A percentile compares a stretch with the other conserved stretches of the same genome.
Evolutionary conservation across 805 yeast genomes (phyloP).

Genomic region (Yarrowia sp.): DNA sequence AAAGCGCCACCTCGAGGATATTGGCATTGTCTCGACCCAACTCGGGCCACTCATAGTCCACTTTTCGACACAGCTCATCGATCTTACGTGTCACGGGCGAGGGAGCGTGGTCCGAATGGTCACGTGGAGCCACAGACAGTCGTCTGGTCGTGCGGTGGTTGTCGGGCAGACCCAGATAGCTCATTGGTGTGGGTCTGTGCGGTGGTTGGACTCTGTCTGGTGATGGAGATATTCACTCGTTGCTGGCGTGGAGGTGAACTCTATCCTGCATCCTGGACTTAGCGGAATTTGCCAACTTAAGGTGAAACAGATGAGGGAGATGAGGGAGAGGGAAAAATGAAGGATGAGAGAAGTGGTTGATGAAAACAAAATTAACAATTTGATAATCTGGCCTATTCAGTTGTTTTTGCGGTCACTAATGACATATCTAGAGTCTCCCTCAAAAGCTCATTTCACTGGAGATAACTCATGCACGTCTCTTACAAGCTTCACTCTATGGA

Average conservation of each 20-base stretch:
- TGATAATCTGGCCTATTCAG: too few relatives aligned
- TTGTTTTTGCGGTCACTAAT: too few relatives aligned
- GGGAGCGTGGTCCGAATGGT: slow-evolving; percentile 26
- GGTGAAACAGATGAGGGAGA: too few relatives aligned
- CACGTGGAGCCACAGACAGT: slow-evolving; percentile 36
- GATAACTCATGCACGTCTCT: slow-evolving; percentile 17
- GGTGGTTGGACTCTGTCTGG: slow-evolving; percentile 4
- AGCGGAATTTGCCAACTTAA: slow-evolving; percentile 9
- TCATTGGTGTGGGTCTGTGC: slow-evolving; percentile 18
- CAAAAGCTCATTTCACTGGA: slow-evolving; percentile 7
- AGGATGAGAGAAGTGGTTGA: background rate
- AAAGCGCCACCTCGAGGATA: slow-evolving; percentile 84
- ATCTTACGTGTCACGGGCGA: slow-evolving; percentile 33
- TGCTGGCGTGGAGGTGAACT: slow-evolving; percentile 36
- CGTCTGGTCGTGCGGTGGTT: slow-evolving; percentile 34
- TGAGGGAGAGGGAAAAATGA: background rate
- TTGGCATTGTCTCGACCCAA: slow-evolving; percentile 64
- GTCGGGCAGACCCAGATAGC: slow-evolving; percentile 37
- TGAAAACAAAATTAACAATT: too few relatives aligned
- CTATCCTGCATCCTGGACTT: slow-evolving; percentile 35
- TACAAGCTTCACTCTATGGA: slow-evolving; percentile 3
- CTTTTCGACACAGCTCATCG: slow-evolving; percentile 32
- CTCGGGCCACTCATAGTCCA: slow-evolving; percentile 54
- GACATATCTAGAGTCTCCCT: too few relatives aligned
- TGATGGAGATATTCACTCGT: slow-evolving; percentile 33